Evolutionary conservation across 768 basidiomycete species (phyloP), one percentile per base, ranked within the genome.

Genomic region (Lepiota venenata): DNA sequence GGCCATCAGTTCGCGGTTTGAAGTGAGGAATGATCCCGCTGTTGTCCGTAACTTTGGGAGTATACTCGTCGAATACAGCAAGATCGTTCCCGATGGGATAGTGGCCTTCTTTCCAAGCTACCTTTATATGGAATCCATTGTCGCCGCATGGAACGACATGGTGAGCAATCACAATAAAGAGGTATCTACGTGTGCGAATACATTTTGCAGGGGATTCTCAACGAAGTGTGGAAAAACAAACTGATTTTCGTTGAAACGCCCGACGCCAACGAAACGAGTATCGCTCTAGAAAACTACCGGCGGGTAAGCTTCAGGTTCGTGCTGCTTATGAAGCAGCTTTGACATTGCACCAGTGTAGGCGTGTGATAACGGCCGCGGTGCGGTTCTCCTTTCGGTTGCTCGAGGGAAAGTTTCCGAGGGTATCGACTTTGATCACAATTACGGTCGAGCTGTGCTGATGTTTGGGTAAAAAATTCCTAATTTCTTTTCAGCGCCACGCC

Each of bases 141-240:
- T 98, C 10, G 93, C 94, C 2, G 97, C 97, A n/a, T 99, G 97
- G 97, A 98, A 98, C 65, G 97, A 99, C 69, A 99, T 99, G 97
- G 97, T 95, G 67, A 49, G 87, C 72, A 43, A 45, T 21, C 37
- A 20, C 16, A 32, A 37, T 32, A 20, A 32, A 16, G 18, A 35
- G 36, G 20, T 18, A 53, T 47, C 27, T 43, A 27, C 52, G 36
- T 41, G 39, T 43, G 16, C 22, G 20, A 43, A 50, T 7, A 36
- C 27, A 21, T 46, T 42, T 35, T 55, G 25, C 64, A 99, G 97
- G 96, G 96, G 38, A 98, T 99, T 60, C 75, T 99, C 58, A 98
- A 95, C 64, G 95, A 99, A 77, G 97, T 98, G 15, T 98, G 97
- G 94, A 98, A 98, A 71, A 85, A 98, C 75, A 99, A 99, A 72